These are phyloP conservation scores for Erodium texanum DNA, from an alignment of 441 rosid genomes.

Conservation along the genomic window DNA sequence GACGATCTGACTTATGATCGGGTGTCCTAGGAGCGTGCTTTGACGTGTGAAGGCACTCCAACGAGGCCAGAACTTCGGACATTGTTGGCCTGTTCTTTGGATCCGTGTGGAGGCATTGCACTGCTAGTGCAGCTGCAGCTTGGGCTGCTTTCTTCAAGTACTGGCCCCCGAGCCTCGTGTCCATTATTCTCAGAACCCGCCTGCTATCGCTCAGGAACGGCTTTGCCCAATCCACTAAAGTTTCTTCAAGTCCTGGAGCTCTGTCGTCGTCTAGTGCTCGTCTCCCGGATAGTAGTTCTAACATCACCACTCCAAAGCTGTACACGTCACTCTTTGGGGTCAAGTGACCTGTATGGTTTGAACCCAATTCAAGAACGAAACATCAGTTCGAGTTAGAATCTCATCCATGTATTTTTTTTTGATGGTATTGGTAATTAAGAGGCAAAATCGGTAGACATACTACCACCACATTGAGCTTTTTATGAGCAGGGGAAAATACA, in stretches of 20 bases:
- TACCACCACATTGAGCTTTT: too few species aligned
- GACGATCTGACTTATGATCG: background rate
- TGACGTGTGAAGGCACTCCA: constrained; percentile 31
- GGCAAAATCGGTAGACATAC: too few species aligned
- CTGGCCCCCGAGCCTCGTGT: constrained; percentile 69
- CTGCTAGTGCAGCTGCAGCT: constrained; percentile 53
- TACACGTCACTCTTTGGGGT: constrained; percentile 81
- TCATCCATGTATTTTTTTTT: too few species aligned
- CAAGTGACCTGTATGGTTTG: constrained; percentile 53
- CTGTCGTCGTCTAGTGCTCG: constrained; percentile 50
- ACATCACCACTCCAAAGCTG: constrained; percentile 72
- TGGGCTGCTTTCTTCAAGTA: constrained; percentile 68
- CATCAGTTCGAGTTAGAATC: too few species aligned
- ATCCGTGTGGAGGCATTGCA: constrained; percentile 56
- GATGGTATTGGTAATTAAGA: too few species aligned
- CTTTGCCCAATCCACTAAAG: constrained; percentile 79
- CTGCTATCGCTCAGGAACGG: constrained; percentile 60
- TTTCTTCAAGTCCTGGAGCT: constrained; percentile 35
- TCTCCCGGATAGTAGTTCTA: constrained; percentile 62
- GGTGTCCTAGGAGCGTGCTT: constrained; percentile 9
- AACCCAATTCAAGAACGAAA: too few species aligned
- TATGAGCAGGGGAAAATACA: too few species aligned
- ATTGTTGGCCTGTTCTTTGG: constrained; percentile 54
- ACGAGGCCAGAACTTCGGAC: constrained; percentile 36
- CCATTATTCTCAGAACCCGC: constrained; percentile 71